A percentile compares a stretch with the other conserved stretches of the same genome.
Evolutionary conservation across 345 rosid species (phyloP).

Genomic region (Eucalyptus victrix): DNA sequence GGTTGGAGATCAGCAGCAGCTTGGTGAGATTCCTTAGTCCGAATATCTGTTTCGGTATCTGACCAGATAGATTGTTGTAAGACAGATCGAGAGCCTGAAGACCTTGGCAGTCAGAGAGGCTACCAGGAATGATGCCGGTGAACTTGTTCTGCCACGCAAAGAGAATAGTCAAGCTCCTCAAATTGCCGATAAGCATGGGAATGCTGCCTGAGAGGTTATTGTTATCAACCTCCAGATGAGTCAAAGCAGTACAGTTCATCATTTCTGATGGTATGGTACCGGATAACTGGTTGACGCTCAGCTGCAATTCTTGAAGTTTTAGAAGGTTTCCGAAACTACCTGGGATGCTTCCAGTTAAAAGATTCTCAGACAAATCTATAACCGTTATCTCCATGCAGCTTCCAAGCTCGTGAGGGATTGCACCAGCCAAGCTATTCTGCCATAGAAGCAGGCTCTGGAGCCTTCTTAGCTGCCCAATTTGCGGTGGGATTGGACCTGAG

Average conservation of each 20-base stretch:
- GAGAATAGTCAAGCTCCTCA: conserved; percentile 63
- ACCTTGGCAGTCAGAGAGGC: conserved; percentile 52
- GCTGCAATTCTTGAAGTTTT: conserved; percentile 31
- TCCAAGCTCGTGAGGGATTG: conserved; percentile 32
- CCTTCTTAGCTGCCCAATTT: conserved; percentile 20
- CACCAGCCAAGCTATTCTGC: conserved; percentile 28
- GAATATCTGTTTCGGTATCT: conserved; percentile 55
- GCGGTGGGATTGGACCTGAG: conserved; percentile 24
- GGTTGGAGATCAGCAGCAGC: conserved; percentile 66
- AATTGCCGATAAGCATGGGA: conserved; percentile 48
- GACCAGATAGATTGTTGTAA: conserved; percentile 69
- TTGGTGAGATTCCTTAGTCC: conserved; percentile 64
- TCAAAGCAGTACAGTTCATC: conserved; percentile 15
- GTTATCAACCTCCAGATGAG: conserved; percentile 65
- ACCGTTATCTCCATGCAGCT: conserved; percentile 24
- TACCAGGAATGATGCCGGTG: conserved; percentile 63
- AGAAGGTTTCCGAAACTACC: conserved; percentile 18
- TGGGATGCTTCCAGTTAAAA: conserved; percentile 24
- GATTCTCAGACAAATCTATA: conserved; percentile 30
- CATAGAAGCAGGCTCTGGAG: conserved; percentile 21
- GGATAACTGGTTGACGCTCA: conserved; percentile 27
- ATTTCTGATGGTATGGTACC: conserved; percentile 27
- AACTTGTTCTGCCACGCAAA: conserved; percentile 89
- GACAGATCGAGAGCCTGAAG: conserved; percentile 93
- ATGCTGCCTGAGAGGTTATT: conserved; percentile 69